Percentiles rank a stretch among this genome's conserved stretches.
phyloP scores from a whole-genome alignment of 805 yeast genomes.

The Myxozyma melibiosi region DNA sequence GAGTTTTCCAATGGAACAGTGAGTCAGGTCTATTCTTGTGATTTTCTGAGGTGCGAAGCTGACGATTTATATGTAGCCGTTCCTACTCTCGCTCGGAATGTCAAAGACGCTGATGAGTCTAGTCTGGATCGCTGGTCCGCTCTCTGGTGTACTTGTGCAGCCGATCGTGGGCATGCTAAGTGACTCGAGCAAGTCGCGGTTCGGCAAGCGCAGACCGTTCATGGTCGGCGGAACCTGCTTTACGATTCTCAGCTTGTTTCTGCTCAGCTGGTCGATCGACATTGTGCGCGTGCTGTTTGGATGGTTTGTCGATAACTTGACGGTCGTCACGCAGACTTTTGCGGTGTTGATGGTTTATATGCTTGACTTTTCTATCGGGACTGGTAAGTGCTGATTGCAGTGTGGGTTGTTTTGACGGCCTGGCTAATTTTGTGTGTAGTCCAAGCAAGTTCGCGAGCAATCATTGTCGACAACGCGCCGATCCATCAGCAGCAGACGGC shows the following conservation, averaged over 20 bases:
- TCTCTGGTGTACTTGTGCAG: slow-evolving; percentile 64
- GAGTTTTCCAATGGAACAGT: slow-evolving; percentile 63
- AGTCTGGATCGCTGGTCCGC: slow-evolving; percentile 69
- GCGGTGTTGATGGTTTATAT: slow-evolving; percentile 58
- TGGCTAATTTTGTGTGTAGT: slow-evolving; percentile 44
- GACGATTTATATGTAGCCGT: slow-evolving; percentile 43
- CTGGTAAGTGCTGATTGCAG: slow-evolving; percentile 14
- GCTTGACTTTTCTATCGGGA: slow-evolving; percentile 56
- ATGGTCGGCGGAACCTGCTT: slow-evolving; percentile 57
- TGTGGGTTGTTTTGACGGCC: not conserved
- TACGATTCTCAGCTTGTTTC: slow-evolving; percentile 50
- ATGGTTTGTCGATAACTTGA: slow-evolving; percentile 47
- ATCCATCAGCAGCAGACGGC: slow-evolving; percentile 59
- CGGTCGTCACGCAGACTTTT: slow-evolving; percentile 43
- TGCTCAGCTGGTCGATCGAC: slow-evolving; percentile 51
- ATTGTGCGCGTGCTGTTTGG: slow-evolving; percentile 44
- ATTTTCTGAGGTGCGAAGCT: not conserved
- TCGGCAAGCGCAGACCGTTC: slow-evolving; percentile 61
- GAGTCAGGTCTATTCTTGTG: not conserved
- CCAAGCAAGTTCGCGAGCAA: slow-evolving; percentile 63
- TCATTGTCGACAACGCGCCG: slow-evolving; percentile 63
- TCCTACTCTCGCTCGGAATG: slow-evolving; percentile 61
- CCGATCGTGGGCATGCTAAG: slow-evolving; percentile 63
- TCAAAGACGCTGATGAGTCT: slow-evolving; percentile 58
- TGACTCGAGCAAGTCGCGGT: slow-evolving; percentile 50